Percentiles rank a stretch among this genome's conserved stretches.
These are phyloP conservation scores for Thermothielavioides terrestris DNA, from an alignment of 495 filamentous ascomycete species.

Conservation along the genomic window DNA sequence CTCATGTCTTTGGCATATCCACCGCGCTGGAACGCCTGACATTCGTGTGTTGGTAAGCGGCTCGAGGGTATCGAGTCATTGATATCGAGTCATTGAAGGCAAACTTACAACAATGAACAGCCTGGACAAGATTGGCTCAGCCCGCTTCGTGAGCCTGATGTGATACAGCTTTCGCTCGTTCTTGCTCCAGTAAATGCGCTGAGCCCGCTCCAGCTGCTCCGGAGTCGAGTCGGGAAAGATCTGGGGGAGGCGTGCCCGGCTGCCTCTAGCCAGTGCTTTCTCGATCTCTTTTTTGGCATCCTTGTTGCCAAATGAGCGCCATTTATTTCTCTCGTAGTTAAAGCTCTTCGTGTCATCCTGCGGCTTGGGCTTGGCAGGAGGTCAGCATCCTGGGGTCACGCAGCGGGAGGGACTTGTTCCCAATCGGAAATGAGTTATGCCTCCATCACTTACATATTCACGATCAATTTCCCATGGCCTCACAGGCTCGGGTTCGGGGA, in stretches of 20 bases:
- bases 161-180: not conserved
- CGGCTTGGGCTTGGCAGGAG: not conserved
- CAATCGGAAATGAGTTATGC: no score
- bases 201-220: not conserved
- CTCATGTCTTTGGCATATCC: no score
- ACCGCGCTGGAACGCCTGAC: no score
- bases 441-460: not conserved
- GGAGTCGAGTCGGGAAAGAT: not conserved
- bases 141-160: not conserved
- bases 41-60: no score
- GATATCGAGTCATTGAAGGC: no score
- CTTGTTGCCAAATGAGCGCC: not conserved
- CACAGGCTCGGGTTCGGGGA: not conserved
- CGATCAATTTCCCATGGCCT: slow-evolving; percentile 3
- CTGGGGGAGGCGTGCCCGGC: not conserved
- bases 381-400: not conserved
- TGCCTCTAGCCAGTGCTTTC: not conserved
- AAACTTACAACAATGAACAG: slow-evolving; percentile 5
- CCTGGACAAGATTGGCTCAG: not conserved
- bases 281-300: not conserved
- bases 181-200: not conserved
- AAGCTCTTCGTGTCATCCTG: not conserved
- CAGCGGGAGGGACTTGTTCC: no score
- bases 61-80: no score
- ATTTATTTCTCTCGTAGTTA: not conserved